These are phyloP conservation scores for Drosera spatulata DNA, from an alignment of 179 eudicot genomes.

Conservation along the genomic window DNA sequence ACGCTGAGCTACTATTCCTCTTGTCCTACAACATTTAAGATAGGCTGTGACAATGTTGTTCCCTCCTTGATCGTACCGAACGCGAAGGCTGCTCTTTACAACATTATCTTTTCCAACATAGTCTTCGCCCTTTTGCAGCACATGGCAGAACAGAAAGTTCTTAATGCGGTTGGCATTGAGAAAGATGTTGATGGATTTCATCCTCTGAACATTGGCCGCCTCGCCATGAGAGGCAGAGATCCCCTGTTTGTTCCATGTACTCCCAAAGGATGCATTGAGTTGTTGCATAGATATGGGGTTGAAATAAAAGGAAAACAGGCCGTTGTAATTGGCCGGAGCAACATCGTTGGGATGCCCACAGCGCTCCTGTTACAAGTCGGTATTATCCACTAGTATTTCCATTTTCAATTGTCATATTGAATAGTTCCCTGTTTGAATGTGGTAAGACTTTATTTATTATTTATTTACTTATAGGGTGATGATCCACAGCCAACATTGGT, in stretches of 20 bases:
- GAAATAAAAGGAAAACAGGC: constrained; percentile 74
- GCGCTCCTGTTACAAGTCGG: constrained; percentile 77
- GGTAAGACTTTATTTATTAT: no score
- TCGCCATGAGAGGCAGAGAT: constrained; percentile 87
- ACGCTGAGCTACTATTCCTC: constrained; percentile 2
- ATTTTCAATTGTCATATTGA: no score
- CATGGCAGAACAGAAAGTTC: constrained; percentile 69
- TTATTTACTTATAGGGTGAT: no score
- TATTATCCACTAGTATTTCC: neutral
- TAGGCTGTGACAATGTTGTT: no score
- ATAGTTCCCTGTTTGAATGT: no score
- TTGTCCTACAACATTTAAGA: no score
- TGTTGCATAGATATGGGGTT: constrained; percentile 66
- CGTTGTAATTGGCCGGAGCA: constrained; percentile 89
- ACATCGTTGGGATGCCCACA: constrained; percentile 92
- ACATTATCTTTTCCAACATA: no score
- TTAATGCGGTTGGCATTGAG: constrained; percentile 75
- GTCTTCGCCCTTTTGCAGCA: constrained; percentile 36
- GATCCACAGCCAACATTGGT: no score
- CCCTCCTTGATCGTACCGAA: no score
- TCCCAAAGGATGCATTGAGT: constrained; percentile 95
- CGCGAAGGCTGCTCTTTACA: no score
- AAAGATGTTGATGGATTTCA: constrained; percentile 96
- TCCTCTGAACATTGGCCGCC: constrained; percentile 79
- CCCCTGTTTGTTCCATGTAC: constrained; percentile 94